Conservation (phyloP, 75 land plant species). For the Ceratopteris richardii region DNA sequence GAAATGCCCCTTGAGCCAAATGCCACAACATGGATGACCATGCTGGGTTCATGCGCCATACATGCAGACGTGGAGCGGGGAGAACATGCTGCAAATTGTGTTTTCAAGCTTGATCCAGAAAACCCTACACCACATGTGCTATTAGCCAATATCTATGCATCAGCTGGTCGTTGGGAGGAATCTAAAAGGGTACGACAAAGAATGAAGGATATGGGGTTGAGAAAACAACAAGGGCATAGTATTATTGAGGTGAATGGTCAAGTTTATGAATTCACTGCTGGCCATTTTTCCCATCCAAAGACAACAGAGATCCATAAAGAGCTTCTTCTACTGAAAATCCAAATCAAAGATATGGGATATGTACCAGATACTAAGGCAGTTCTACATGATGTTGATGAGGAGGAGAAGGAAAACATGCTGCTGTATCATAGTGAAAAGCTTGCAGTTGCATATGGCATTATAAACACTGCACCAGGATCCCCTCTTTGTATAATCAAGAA, state of each 20-base stretch:
- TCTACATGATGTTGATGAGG: constrained; percentile 7
- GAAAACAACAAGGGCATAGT: constrained; percentile 1
- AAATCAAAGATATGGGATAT: constrained; percentile 3
- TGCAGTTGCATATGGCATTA: constrained; percentile 18
- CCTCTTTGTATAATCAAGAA: constrained; percentile 16
- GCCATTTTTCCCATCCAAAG: neutral
- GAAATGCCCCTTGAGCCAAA: constrained; percentile 3
- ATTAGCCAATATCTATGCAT: constrained; percentile 14
- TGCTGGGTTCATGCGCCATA: constrained; percentile 4
- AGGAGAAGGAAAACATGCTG: constrained; percentile 5
- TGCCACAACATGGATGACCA: constrained; percentile 4
- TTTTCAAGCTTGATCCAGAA: neutral
- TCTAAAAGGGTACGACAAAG: neutral
- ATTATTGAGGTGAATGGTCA: neutral
- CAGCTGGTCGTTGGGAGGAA: constrained; percentile 18
- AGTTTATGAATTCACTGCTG: neutral
- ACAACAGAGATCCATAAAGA: neutral
- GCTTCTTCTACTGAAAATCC: neutral
- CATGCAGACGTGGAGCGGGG: constrained; percentile 4
- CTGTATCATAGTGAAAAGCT: constrained; percentile 21
- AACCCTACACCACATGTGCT: constrained; percentile 6
- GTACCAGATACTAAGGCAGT: constrained; percentile 3
- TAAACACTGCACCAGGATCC: constrained; percentile 12
- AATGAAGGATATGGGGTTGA: constrained; percentile 12
- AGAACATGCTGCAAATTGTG: neutral